Base-by-base conservation (phyloP, 2,329 filamentous ascomycete species). In the Cadophora sp. region DNA sequence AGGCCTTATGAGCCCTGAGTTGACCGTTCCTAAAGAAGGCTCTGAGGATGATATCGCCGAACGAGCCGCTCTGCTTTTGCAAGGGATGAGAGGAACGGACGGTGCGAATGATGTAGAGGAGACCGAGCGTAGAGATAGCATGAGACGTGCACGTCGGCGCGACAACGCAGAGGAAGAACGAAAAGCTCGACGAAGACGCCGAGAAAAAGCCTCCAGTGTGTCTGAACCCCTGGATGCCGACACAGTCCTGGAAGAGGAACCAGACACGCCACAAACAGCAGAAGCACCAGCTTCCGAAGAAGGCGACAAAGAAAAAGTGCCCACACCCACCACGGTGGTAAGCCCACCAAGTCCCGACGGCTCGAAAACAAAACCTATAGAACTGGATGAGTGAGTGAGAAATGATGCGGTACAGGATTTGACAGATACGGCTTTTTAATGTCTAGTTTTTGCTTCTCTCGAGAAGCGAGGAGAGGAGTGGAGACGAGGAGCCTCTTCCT, bases 141-240 rank as follows among this genome's bases (percentile, higher is more conserved):
- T 93, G 66, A 83, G 93, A 65, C 85, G 89, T 66, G 81, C 89
- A 69, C 53, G 79, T 62, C 40, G 78, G 80, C 82, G 70, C 79
- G 85, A 94, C 77, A 93, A 88, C 69, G 92, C 92, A 1, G 92
- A 96, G 73, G 91, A 93, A 71, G 93, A 97, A 80, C 83, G 93
- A 64, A 86, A 88, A 67, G 83, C 87, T 71, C 82, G 92, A 51
- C 83, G 93, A 74, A 81, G 91, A 71, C 83, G 92, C 73, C 83
- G 92, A 71, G 87, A 91, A 68, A 90, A 87, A 75, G 84, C 85
- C 11, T 79, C 80, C 14, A 83, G 77, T 55, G 69, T 68, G 5
- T 72, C 74, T 3, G 73, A 76, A 66, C 31, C 66, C 37, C 55
- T 50, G 26, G 58, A 43, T 26, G 56, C 27, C 8, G 67, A 65